Evolutionary conservation across 345 rosid species (phyloP), one percentile per base, ranked within the genome.

Genomic region (Kernera saxatilis): DNA sequence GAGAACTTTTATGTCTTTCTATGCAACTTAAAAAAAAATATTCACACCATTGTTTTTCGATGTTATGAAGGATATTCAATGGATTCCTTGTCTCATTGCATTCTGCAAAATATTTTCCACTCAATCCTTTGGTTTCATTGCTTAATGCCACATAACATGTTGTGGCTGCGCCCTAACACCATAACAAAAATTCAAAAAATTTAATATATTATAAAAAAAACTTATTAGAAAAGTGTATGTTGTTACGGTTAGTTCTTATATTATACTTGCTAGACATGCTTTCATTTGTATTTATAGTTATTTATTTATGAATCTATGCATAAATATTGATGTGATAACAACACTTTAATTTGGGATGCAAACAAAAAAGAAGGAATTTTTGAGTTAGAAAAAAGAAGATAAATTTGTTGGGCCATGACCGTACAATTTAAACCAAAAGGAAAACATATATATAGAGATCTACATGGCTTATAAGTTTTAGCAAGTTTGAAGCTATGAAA

Each of bases 71-170:
- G n/a, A n/a, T n/a, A n/a, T n/a, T n/a, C n/a, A n/a, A n/a, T n/a
- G n/a, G n/a, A n/a, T n/a, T n/a, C n/a, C n/a, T 76, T 10, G 81
- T 80, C 35, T 89, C 97, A 32, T 93, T 93, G 69, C 96, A 93
- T 72, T 93, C 98, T 66, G 88, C 85, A 72, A 93, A 93, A 76
- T 91, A 93, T 49, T 81, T 87, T 26, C 98, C 97, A 55, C 81
- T 84, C 35, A 77, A 71, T 5, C 88, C 90, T 61, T 80, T 83
- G 62, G 64, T 27, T 54, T 85, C 72, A 49, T 87, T 88, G 77
- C 91, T 93, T 77, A 93, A 55, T 26, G 97, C 96, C 21, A 84
- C 93, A 52, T 93, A 89, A 78, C 98, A 93, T 58, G 96, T 91
- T 23, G 98, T 93, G 8, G 98, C 80, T 74, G 98, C 97, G 6